Evolutionary conservation across 352 stramenopile genomes (phyloP).

Genomic region (Phytopythium montanum): DNA sequence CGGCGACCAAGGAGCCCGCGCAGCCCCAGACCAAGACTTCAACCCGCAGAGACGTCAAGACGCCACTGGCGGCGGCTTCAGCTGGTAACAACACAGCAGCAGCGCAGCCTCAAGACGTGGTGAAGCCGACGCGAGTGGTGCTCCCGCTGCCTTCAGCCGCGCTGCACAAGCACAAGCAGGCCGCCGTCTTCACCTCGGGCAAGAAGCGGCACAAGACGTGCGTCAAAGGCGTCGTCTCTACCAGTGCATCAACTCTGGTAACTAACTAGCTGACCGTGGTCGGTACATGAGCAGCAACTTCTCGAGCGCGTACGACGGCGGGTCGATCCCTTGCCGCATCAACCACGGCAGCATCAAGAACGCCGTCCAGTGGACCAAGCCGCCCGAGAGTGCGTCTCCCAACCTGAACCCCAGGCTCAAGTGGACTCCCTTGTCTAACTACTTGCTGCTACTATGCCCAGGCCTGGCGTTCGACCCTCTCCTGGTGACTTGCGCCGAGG

Average conservation of each 20-base stretch:
- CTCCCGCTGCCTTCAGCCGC: conserved; percentile 46
- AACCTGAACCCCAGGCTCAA: no score
- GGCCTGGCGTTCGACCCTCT: conserved; percentile 60
- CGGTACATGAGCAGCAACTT: conserved; percentile 44
- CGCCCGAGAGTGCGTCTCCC: conserved; percentile 36
- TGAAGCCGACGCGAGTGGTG: conserved; percentile 13
- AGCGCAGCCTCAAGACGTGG: conserved; percentile 1
- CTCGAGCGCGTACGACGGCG: conserved; percentile 56
- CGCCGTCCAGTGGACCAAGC: conserved; percentile 65
- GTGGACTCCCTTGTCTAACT: background rate
- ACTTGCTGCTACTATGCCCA: conserved; percentile 6
- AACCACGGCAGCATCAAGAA: conserved; percentile 80
- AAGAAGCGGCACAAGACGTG: conserved; percentile 83
- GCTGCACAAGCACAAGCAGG: conserved; percentile 76
- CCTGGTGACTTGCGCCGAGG: conserved; percentile 68
- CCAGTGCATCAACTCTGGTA: background rate
- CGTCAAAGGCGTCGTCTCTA: conserved; percentile 2
- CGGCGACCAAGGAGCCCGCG: background rate
- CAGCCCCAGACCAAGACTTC: background rate
- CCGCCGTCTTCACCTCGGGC: conserved; percentile 53
- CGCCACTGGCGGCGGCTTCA: background rate
- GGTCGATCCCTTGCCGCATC: conserved; percentile 73
- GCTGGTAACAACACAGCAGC: background rate
- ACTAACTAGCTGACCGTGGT: background rate
- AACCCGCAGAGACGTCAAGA: conserved; percentile 20